A percentile compares a stretch with the other conserved stretches of the same genome.
Conservation (phyloP, 2,329 filamentous ascomycete species). For the Colletotrichum sp. region DNA sequence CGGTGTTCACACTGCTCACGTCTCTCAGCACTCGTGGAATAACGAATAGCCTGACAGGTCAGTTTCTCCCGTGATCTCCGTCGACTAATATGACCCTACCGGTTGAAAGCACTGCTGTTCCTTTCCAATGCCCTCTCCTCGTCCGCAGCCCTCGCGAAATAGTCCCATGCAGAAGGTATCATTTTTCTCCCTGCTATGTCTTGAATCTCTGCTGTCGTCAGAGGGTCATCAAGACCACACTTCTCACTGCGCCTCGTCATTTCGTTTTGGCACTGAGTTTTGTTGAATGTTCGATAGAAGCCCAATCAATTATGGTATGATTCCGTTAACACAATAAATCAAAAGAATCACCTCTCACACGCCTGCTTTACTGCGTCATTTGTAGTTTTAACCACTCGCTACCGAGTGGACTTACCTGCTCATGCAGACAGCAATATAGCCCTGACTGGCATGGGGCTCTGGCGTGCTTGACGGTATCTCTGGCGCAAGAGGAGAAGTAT, state of each 20-base stretch:
- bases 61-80: background rate
- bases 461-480: background rate
- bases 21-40: background rate
- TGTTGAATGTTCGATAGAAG: background rate
- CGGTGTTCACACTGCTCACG: background rate
- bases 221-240: background rate
- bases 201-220: background rate
- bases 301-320: background rate
- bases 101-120: background rate
- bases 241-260: background rate
- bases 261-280: background rate
- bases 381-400: background rate
- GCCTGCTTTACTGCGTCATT: background rate
- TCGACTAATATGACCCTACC: background rate
- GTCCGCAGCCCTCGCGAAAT: background rate
- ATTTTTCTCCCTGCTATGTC: background rate
- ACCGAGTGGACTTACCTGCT: background rate
- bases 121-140: background rate
- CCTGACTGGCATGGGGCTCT: background rate
- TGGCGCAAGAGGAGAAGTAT: background rate
- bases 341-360: fast-evolving
- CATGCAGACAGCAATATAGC: background rate
- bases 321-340: background rate
- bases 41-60: background rate
- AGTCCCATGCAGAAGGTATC: background rate